These are phyloP conservation scores for Gaertneriomyces sp. DNA, from an alignment of 192 early-diverging fungal genomes.

Conservation along the genomic window DNA sequence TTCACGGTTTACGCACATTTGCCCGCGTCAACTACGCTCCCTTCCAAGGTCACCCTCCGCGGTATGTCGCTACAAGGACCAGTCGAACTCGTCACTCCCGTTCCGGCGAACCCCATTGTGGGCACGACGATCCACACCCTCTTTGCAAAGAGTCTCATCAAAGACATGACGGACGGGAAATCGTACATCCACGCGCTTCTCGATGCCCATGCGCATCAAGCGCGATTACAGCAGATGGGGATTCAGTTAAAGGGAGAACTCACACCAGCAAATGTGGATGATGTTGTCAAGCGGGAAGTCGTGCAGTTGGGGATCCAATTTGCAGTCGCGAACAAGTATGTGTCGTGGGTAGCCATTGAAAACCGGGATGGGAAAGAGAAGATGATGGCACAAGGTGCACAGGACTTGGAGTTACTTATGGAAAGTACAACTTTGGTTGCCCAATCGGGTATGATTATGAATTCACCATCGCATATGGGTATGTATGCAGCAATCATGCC, in stretches of 20 bases:
- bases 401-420: no score
- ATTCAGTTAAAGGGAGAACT: not conserved
- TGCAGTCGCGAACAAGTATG: not conserved
- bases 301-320: not conserved
- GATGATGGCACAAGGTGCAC: no score
- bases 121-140: conserved; percentile 1
- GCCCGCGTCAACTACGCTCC: not conserved
- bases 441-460: no score
- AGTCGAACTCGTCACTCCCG: conserved; percentile 1
- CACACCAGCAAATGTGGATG: not conserved
- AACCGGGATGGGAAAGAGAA: no score
- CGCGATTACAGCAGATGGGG: no score
- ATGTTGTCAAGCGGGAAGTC: not conserved
- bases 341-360: not conserved
- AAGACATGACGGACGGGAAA: not conserved
- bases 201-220: not conserved
- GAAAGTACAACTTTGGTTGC: no score
- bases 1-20: not conserved
- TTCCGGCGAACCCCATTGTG: not conserved
- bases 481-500: no score
- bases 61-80: not conserved
- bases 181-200: not conserved
- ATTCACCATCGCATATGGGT: no score
- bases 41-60: not conserved
- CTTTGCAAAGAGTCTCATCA: not conserved